Evolutionary conservation across 345 rosid species (phyloP).

Genomic region (Litchi chinensis): DNA sequence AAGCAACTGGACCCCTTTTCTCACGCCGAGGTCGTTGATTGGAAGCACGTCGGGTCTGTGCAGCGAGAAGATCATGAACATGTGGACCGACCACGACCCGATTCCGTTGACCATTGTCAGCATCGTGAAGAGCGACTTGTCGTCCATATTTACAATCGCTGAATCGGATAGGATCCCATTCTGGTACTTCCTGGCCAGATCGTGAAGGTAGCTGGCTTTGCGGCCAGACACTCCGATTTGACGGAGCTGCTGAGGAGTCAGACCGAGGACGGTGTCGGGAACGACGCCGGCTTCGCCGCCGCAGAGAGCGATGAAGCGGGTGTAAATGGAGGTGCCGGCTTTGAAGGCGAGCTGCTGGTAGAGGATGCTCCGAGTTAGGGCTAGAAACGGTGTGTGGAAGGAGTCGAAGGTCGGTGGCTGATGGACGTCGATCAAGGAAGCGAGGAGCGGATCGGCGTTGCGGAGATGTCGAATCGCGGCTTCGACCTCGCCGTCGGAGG

Average conservation of each 20-base stretch:
- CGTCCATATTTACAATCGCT: slow-evolving; percentile 86
- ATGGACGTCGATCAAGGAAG: slow-evolving; percentile 62
- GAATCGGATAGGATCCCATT: slow-evolving; percentile 84
- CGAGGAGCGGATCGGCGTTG: slow-evolving; percentile 66
- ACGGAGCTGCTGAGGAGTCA: slow-evolving; percentile 76
- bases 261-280: slow-evolving; percentile 70
- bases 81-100: slow-evolving; percentile 98
- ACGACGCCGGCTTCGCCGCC: slow-evolving; percentile 76
- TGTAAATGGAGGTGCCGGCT: slow-evolving; percentile 87
- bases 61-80: slow-evolving; percentile 96
- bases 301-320: slow-evolving; percentile 82
- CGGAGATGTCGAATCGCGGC: slow-evolving; percentile 79
- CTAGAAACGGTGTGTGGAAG: slow-evolving; percentile 78
- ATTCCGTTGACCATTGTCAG: slow-evolving; percentile 98
- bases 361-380: slow-evolving; percentile 85
- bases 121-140: slow-evolving; percentile 93
- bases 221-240: slow-evolving; percentile 94
- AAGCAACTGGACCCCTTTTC: slow-evolving; percentile 91
- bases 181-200: slow-evolving; percentile 88
- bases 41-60: slow-evolving; percentile 98
- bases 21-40: slow-evolving; percentile 78
- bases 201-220: slow-evolving; percentile 92
- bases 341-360: slow-evolving; percentile 90
- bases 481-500: slow-evolving; percentile 86
- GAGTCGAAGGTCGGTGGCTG: slow-evolving; percentile 79